phyloP scores from a whole-genome alignment of 176 grass and related monocot genomes.

The Themeda triandra region DNA sequence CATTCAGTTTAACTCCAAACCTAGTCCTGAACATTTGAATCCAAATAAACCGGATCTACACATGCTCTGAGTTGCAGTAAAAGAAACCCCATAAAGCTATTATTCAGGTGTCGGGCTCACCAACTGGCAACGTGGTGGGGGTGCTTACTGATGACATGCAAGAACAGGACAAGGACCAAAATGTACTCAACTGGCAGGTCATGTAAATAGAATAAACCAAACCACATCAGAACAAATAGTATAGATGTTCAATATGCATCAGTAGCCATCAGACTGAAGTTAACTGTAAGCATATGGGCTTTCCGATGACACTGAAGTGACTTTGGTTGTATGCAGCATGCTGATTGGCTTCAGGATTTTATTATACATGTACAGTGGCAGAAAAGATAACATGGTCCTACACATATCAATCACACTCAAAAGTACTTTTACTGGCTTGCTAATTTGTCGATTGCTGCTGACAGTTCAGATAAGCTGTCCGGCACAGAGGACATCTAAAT shows the following conservation, averaged over 20 bases:
- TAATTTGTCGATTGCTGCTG: background rate
- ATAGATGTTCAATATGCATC: background rate
- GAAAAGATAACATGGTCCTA: background rate
- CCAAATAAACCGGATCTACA: background rate
- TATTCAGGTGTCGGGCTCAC: background rate
- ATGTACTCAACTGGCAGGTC: background rate
- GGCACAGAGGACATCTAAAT: background rate
- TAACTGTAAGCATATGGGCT: background rate
- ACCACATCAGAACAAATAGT: background rate
- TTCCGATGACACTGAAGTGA: background rate
- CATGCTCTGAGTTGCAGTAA: background rate
- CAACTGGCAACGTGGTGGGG: background rate
- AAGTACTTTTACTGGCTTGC: background rate
- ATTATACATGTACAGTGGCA: background rate
- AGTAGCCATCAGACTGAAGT: background rate
- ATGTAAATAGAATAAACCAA: background rate
- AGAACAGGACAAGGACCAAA: background rate
- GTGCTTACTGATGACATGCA: background rate
- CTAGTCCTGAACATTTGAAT: background rate
- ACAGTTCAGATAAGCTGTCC: background rate
- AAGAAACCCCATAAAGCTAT: background rate
- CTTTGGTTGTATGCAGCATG: background rate
- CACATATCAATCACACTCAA: background rate
- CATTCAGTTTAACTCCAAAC: background rate
- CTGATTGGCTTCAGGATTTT: constrained; percentile 3